A percentile compares a stretch with the other conserved stretches of the same genome.
Conservation (phyloP, 768 basidiomycete genomes). For the Suillus sp. region DNA sequence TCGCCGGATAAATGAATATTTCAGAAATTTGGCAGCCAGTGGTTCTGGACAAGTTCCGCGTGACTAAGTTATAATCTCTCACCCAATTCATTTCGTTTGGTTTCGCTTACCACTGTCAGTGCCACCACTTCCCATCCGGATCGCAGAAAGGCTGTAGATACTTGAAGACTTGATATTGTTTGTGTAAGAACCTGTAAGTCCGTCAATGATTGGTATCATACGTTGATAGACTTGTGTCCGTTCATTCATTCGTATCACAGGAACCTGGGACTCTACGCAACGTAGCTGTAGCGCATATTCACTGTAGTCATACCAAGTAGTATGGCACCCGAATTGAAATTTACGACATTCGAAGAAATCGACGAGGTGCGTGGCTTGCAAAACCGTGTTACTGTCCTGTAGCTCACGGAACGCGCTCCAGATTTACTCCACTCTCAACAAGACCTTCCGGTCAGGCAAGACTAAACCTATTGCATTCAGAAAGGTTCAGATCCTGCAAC, state of each 20-base stretch:
- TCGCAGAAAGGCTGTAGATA: background rate
- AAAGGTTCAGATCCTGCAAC: constrained; percentile 74
- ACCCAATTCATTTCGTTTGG: background rate
- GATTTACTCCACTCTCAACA: constrained; percentile 57
- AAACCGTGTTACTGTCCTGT: background rate
- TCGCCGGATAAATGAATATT: too few species aligned
- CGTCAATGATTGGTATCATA: background rate
- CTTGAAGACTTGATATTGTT: background rate
- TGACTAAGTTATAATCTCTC: background rate
- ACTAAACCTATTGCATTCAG: constrained; percentile 66
- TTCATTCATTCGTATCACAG: background rate
- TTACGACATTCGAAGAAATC: constrained; percentile 58
- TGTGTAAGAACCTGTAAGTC: constrained; percentile 1
- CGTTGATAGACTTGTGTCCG: background rate
- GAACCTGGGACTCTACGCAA: background rate
- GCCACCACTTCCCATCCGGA: background rate
- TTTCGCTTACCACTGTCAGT: background rate
- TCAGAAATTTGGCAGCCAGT: too few species aligned
- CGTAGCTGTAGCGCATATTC: background rate
- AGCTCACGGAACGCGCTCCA: constrained; percentile 25
- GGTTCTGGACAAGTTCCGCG: too few species aligned
- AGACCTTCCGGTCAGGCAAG: constrained; percentile 67
- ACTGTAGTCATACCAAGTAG: constrained; percentile 18
- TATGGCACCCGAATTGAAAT: constrained; percentile 38
- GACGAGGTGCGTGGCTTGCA: constrained; percentile 38